These are phyloP conservation scores for Cryptococcus neoformans DNA, from an alignment of 1,284 basidiomycete species.

Conservation along the genomic window DNA sequence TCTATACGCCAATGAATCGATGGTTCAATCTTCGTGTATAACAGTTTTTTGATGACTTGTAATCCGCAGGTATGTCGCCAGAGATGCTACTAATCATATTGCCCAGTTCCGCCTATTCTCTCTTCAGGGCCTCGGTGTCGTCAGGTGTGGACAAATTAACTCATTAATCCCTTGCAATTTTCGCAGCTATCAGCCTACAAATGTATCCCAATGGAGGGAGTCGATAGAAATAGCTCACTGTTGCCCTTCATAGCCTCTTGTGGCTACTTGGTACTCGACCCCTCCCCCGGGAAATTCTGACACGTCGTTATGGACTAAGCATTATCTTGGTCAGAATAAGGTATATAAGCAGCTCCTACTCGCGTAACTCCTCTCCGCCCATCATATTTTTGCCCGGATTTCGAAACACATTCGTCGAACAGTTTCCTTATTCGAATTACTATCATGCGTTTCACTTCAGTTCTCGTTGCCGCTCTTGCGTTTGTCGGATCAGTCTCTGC, in stretches of 20 bases:
- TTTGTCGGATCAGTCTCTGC: conserved; percentile 8
- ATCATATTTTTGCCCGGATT: conserved; percentile 1
- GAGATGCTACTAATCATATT: too few relatives aligned
- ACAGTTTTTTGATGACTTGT: too few relatives aligned
- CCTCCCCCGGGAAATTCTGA: too few relatives aligned
- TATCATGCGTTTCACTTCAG: conserved; percentile 13
- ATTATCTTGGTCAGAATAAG: not conserved
- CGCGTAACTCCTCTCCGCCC: not conserved
- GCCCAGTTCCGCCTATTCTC: too few relatives aligned
- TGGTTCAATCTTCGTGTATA: too few relatives aligned
- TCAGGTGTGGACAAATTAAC: not conserved
- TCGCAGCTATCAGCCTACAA: not conserved
- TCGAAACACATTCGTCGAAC: conserved; percentile 3
- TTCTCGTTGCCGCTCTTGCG: conserved; percentile 12
- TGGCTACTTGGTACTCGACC: too few relatives aligned
- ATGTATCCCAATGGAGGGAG: not conserved
- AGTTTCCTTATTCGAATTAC: not conserved
- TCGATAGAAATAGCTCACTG: too few relatives aligned
- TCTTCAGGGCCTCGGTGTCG: too few relatives aligned
- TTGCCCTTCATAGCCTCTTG: too few relatives aligned
- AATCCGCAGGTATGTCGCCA: too few relatives aligned
- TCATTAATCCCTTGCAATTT: not conserved
- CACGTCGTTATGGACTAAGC: too few relatives aligned
- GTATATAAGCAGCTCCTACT: conserved; percentile 11
- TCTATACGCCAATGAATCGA: too few relatives aligned